These are phyloP conservation scores for Wickerhamomyces queroliae DNA, from an alignment of 805 yeast species.

Conservation along the genomic window DNA sequence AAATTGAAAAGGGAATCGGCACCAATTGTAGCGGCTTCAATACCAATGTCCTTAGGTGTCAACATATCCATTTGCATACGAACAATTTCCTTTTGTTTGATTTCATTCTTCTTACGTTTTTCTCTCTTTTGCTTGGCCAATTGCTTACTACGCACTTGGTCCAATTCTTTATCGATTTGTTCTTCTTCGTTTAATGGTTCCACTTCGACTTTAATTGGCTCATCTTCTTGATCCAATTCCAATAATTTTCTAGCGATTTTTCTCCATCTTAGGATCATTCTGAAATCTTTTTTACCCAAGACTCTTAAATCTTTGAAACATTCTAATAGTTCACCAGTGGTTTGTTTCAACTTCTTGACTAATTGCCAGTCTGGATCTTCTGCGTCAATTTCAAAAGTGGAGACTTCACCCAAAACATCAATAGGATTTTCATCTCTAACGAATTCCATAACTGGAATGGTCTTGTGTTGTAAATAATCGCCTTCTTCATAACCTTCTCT, in stretches of 20 bases:
- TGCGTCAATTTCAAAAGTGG: constrained; percentile 53
- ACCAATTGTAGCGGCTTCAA: constrained; percentile 82
- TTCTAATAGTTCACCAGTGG: constrained; percentile 72
- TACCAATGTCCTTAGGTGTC: constrained; percentile 88
- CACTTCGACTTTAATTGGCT: constrained; percentile 42
- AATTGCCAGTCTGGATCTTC: constrained; percentile 68
- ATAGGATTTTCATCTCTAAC: constrained; percentile 80
- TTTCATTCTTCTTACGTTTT: constrained; percentile 75
- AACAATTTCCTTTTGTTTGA: constrained; percentile 77
- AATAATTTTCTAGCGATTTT: constrained; percentile 74
- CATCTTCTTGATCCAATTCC: constrained; percentile 56
- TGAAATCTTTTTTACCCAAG: constrained; percentile 90
- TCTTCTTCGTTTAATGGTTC: constrained; percentile 82
- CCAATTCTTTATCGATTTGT: constrained; percentile 79
- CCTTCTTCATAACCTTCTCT: constrained; percentile 98
- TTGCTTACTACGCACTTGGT: constrained; percentile 65
- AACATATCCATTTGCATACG: constrained; percentile 96
- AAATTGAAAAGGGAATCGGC: constrained; percentile 77
- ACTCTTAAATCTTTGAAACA: constrained; percentile 91
- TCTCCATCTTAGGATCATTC: constrained; percentile 81
- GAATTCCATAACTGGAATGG: constrained; percentile 73
- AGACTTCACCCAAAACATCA: constrained; percentile 68
- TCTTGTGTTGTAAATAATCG: constrained; percentile 67
- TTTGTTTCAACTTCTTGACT: constrained; percentile 65
- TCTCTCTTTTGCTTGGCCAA: constrained; percentile 69